phyloP scores from a whole-genome alignment of 2,329 filamentous ascomycete species.

The Thelonectria discophora region DNA sequence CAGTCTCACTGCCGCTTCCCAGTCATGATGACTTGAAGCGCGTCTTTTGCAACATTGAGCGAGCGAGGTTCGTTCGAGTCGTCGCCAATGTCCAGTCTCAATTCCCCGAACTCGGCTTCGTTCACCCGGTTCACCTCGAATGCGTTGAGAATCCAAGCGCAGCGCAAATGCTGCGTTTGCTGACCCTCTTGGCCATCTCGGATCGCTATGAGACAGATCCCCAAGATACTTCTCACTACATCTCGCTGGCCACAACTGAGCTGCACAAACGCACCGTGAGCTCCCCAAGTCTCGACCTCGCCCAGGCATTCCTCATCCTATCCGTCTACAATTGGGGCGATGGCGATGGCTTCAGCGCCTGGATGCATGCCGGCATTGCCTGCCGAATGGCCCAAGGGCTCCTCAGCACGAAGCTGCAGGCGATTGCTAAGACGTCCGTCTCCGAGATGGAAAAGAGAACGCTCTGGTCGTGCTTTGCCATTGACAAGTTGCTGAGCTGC shows the following conservation, averaged over 20 bases:
- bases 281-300: slow-evolving; percentile 28
- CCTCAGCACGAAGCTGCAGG: slow-evolving; percentile 32
- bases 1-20: background rate
- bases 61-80: slow-evolving; percentile 21
- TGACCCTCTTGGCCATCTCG: slow-evolving; percentile 30
- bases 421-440: slow-evolving; percentile 25
- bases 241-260: slow-evolving; percentile 20
- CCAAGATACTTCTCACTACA: background rate
- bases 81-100: slow-evolving; percentile 33
- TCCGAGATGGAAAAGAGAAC: slow-evolving; percentile 38
- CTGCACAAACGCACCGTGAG: slow-evolving; percentile 27
- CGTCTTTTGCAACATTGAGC: slow-evolving; percentile 15
- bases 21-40: slow-evolving; percentile 11
- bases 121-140: slow-evolving; percentile 38
- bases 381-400: slow-evolving; percentile 39
- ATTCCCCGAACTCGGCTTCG: slow-evolving; percentile 39
- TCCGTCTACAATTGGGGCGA: slow-evolving; percentile 40
- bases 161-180: slow-evolving; percentile 28
- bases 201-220: slow-evolving; percentile 22
- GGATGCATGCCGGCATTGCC: slow-evolving; percentile 41
- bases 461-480: slow-evolving; percentile 37
- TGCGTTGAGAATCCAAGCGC: slow-evolving; percentile 21
- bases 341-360: slow-evolving; percentile 40
- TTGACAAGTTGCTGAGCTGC: slow-evolving; percentile 37
- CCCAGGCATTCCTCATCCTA: slow-evolving; percentile 35